Percentiles rank a stretch among this genome's conserved stretches.
phyloP scores from a whole-genome alignment of 1,284 basidiomycete genomes.

The Hortiboletus rubellus region DNA sequence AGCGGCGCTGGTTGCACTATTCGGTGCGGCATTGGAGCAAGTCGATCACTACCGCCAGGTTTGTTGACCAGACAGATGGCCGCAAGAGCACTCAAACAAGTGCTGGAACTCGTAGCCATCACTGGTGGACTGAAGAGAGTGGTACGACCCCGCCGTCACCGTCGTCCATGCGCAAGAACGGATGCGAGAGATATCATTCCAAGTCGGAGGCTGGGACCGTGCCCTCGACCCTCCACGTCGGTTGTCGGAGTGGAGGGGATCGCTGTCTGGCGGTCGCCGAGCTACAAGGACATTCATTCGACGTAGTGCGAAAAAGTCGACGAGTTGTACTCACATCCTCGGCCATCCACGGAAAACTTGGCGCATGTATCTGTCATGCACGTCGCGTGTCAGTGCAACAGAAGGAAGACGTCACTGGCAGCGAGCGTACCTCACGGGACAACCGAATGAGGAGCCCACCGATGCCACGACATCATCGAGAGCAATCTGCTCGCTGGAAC shows the following conservation, averaged over 20 bases:
- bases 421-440: not conserved
- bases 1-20: not conserved
- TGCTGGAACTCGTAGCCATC: not conserved
- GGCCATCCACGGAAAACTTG: not conserved
- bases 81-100: not conserved
- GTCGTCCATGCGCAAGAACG: not conserved
- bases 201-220: not conserved
- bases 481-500: slow-evolving; percentile 1
- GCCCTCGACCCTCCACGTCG: slow-evolving; percentile 1
- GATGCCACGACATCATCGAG: slow-evolving; percentile 1
- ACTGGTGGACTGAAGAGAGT: not conserved
- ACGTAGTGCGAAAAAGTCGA: not conserved
- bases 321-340: not conserved
- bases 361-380: not conserved
- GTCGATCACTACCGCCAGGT: not conserved
- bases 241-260: not conserved
- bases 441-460: not conserved
- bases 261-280: not conserved
- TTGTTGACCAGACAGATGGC: not conserved
- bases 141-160: not conserved
- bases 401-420: not conserved
- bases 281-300: not conserved
- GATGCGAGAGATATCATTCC: not conserved
- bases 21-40: not conserved
- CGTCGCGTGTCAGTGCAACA: not conserved